A percentile compares a stretch with the other conserved stretches of the same genome.
Conservation (phyloP, 371 early-diverging fungal species). For the Mortierella sp. region DNA sequence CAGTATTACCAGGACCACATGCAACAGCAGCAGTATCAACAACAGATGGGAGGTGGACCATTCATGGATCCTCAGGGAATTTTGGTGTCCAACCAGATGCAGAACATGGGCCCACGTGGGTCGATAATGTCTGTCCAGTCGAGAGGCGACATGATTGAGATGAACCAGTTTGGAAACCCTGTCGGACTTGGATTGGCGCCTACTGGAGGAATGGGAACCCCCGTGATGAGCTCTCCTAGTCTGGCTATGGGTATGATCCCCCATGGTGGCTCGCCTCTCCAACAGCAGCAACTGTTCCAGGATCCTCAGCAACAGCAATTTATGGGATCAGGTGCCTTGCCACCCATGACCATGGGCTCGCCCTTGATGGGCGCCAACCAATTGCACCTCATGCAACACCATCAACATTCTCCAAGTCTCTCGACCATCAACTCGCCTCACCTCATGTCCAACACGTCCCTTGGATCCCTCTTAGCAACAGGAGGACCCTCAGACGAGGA, state of each 20-base stretch:
- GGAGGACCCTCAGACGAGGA: constrained; percentile 81
- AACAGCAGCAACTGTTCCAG: constrained; percentile 27
- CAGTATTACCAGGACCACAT: constrained; percentile 20
- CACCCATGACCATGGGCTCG: constrained; percentile 28
- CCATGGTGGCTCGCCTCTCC: constrained; percentile 29
- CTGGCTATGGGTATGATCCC: neutral
- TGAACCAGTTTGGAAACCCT: constrained; percentile 40
- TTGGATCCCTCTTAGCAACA: constrained; percentile 11
- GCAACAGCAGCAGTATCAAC: neutral
- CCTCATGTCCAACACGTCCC: neutral
- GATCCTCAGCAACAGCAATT: constrained; percentile 30
- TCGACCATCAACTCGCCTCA: constrained; percentile 27
- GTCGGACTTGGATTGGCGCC: constrained; percentile 35
- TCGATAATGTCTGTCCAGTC: constrained; percentile 22
- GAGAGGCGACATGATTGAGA: constrained; percentile 34
- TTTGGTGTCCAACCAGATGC: constrained; percentile 28
- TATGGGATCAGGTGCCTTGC: constrained; percentile 12
- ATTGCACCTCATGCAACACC: constrained; percentile 20
- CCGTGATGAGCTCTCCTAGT: constrained; percentile 24
- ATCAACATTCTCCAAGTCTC: constrained; percentile 19
- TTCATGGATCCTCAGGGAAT: constrained; percentile 42
- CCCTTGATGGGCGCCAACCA: constrained; percentile 27
- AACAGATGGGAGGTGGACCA: constrained; percentile 16
- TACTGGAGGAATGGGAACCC: constrained; percentile 18
- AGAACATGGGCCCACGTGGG: constrained; percentile 11